Base-by-base conservation (phyloP, 1,284 basidiomycete genomes). In the Leccinum solheimii region DNA sequence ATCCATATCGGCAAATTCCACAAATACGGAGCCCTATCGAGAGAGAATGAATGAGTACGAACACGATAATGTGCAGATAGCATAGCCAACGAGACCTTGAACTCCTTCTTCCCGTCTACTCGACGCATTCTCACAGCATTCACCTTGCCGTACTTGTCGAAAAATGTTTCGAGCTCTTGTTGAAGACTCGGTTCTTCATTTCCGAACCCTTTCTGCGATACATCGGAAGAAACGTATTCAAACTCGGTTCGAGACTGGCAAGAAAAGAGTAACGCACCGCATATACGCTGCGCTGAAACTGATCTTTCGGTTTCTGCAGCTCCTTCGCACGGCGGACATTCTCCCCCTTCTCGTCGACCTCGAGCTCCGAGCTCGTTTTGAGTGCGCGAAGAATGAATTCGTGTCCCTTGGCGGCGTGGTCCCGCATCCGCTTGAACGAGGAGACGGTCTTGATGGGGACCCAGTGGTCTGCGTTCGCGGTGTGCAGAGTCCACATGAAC, bases 361-460 rank as follows among this genome's bases (percentile, higher is more conserved):
- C 91, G 52, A 98, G 82, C 64, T 91, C 82, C 8, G 79, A 77
- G 75, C 90, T 86, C 66, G 78, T 73, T 59, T 83, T 81, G 23
- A 97, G 79, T 6, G 87, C 88, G 13, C 85, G 78, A 5, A 83
- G 81, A 58, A 97, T 79, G 81, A 90, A 91, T 26, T 83, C 79
- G 27, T 81, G 59, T 16, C 93, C 92, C 36, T 83, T 78, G 19
- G 79, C 62, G 52, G 77, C 73, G 72, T 85, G 92, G 34, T 92
- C 90, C 55, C 86, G 82, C 96, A 98, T 98, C 62, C 96, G 92
- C 79, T 97, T 98, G 87, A 98, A 99, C 10, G 94, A 95, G 3
- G 92, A 84, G 62, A 99, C 86, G 3, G 91, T 95, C 61, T 90
- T 80, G 73, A 98, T 84, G 1, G 95, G 88, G 10, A 98, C 87